Base-by-base conservation (phyloP, 2,329 filamentous ascomycete species). In the Penicillium sp. region DNA sequence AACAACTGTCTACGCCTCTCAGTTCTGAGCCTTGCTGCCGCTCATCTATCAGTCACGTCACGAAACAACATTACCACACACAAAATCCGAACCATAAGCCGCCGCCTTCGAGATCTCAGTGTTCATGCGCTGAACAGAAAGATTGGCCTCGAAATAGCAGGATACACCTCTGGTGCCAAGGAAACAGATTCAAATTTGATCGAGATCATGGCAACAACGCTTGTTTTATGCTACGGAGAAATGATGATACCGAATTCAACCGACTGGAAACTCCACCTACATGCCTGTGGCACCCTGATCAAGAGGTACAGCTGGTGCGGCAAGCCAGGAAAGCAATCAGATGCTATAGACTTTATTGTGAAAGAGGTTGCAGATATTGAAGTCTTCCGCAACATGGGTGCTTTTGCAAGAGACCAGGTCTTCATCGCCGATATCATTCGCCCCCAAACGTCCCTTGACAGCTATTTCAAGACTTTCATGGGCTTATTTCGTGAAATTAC, bases 1-100 rank as follows among this genome's bases (percentile, higher is more conserved):
- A 63, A 56, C 5, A 43, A 32, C 7, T 60, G 57, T 22, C 58
- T 67, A 2, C 57, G 62, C 18, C 51, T 66, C 21, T 59, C 63
- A 10, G 56, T 64, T 14, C 58, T 66, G 1, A 56, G 58, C 14
- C 46, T 63, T 10, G 56, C 63, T 6, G 62, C 63, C 2, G 60
- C 59, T 36, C 62, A 66, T 49, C 54, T 56, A 42, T 53, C 53
- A 5, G 43, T 49, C 16, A 56, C 53, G 29, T 54, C 54, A 34
- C 14, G 39, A 2, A 13, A 24, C 7, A 39, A 21, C 27, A 31
- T 39, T 31, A 13, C 21, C 13, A 14, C 47, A 39, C 24, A 14
- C 14, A 22, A 40, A 14, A 38, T 24, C 2, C 50, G 42, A 22
- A 43, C 18, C 24, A 48, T 48, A 14, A 53, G 34, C 21, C 24